phyloP scores from a whole-genome alignment of 768 basidiomycete species.

The Sarcomyxa edulis region DNA sequence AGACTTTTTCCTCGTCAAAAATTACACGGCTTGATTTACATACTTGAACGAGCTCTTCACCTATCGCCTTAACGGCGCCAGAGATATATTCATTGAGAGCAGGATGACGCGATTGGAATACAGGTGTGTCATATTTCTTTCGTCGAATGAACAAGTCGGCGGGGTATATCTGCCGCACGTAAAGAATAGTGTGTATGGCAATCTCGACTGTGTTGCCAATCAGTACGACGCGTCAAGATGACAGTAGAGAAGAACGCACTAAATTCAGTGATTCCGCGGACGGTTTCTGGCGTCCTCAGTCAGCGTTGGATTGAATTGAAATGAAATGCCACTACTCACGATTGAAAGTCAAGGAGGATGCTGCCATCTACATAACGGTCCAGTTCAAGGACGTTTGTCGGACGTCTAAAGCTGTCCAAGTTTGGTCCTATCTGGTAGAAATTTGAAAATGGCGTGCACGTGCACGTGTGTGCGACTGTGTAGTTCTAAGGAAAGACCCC shows the following conservation, averaged over 20 bases:
- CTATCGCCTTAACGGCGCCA: constrained; percentile 78
- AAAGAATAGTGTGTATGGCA: constrained; percentile 88
- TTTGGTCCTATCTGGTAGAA: too few species aligned
- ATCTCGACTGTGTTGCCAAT: constrained; percentile 70
- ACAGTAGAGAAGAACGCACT: constrained; percentile 34
- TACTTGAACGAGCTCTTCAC: constrained; percentile 70
- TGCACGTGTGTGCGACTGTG: too few species aligned
- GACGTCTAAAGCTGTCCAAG: too few species aligned
- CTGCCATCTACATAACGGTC: too few species aligned
- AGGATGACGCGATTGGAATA: constrained; percentile 92
- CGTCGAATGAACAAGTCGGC: constrained; percentile 80
- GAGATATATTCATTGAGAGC: constrained; percentile 84
- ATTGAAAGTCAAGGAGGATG: constrained; percentile 21
- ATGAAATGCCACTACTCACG: constrained; percentile 15
- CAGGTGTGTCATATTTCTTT: constrained; percentile 86
- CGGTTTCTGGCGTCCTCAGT: constrained; percentile 40
- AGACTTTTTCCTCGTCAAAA: constrained; percentile 4
- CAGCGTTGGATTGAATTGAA: not conserved
- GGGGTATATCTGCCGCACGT: constrained; percentile 87
- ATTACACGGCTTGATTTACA: constrained; percentile 14
- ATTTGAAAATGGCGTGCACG: too few species aligned
- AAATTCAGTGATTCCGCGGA: constrained; percentile 65
- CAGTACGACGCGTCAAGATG: constrained; percentile 2
- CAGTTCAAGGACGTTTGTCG: too few species aligned
- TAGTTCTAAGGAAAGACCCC: too few species aligned